Percentiles rank a stretch among this genome's conserved stretches.
phyloP scores from a whole-genome alignment of 1,284 basidiomycete species.

The Phellinidium pouzarii region DNA sequence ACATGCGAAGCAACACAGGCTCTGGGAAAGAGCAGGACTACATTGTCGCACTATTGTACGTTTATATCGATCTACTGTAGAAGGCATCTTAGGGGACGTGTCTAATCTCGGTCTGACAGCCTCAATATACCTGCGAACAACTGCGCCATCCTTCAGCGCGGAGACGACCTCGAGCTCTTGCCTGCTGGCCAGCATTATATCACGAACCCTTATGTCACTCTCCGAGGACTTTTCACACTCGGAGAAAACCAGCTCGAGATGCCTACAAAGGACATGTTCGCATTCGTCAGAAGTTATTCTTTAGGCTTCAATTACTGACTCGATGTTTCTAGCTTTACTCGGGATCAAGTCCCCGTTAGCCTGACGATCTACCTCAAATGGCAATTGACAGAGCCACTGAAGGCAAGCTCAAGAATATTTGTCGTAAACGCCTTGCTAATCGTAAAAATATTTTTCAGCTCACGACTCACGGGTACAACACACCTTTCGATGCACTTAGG shows the following conservation, averaged over 20 bases:
- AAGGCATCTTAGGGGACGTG: not conserved
- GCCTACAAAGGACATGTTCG: slow-evolving; percentile 78
- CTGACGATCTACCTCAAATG: slow-evolving; percentile 78
- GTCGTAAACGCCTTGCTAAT: slow-evolving; percentile 7
- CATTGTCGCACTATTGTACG: slow-evolving; percentile 70
- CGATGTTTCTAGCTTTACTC: slow-evolving; percentile 50
- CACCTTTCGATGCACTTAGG: slow-evolving; percentile 71
- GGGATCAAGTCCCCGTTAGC: slow-evolving; percentile 77
- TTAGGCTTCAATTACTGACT: slow-evolving; percentile 8
- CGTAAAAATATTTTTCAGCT: slow-evolving; percentile 29
- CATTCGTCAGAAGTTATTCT: slow-evolving; percentile 6
- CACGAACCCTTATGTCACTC: slow-evolving; percentile 71
- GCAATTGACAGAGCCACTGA: slow-evolving; percentile 70
- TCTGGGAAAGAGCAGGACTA: slow-evolving; percentile 46
- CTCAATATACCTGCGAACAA: slow-evolving; percentile 78
- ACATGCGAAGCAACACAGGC: slow-evolving; percentile 55
- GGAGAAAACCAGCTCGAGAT: slow-evolving; percentile 79
- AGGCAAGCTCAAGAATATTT: slow-evolving; percentile 35
- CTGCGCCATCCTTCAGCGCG: slow-evolving; percentile 73
- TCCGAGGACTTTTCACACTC: slow-evolving; percentile 69
- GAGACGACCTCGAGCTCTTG: slow-evolving; percentile 71
- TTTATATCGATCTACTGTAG: slow-evolving; percentile 6
- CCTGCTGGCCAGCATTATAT: slow-evolving; percentile 76
- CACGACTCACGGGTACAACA: slow-evolving; percentile 72
- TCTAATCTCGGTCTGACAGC: slow-evolving; percentile 34